Percentiles rank a stretch among this genome's conserved stretches.
Evolutionary conservation across 2,329 filamentous ascomycete genomes (phyloP).

Genomic region (Graphilbum fragrans): DNA sequence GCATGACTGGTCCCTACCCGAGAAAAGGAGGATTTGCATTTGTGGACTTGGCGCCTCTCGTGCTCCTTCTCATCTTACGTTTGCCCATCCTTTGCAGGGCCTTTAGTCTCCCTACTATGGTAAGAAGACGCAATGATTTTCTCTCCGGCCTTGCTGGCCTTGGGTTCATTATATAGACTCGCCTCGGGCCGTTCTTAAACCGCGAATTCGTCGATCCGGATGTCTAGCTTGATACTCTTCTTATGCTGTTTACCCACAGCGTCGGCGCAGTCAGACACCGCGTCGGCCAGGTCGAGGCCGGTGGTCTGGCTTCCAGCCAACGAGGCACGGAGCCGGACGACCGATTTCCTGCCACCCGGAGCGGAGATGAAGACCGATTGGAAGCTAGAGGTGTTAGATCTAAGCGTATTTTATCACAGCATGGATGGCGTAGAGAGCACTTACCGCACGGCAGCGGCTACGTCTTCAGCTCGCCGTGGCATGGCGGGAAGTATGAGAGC

Average conservation of each 20-base stretch:
- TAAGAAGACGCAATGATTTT: no score
- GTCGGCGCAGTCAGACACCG: conserved; percentile 6
- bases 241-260: conserved; percentile 9
- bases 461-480: conserved; percentile 22
- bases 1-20: no score
- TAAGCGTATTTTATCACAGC: not conserved
- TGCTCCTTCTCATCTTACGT: no score
- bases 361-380: conserved; percentile 5
- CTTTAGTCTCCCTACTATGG: no score
- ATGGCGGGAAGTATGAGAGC: conserved; percentile 27
- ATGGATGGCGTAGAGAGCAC: conserved; percentile 9
- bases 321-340: conserved; percentile 9
- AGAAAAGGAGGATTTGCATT: no score
- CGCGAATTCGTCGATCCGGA: not conserved
- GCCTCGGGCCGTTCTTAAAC: no score
- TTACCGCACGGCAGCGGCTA: conserved; percentile 27
- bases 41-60: no score
- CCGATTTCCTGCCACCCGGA: conserved; percentile 18
- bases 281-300: conserved; percentile 6
- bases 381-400: not conserved
- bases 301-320: not conserved
- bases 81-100: no score
- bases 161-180: no score
- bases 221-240: conserved; percentile 6
- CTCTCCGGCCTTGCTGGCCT: no score